Base-by-base conservation (phyloP, 1,139 yeast species). In the Saccharomyces pastorianus region DNA sequence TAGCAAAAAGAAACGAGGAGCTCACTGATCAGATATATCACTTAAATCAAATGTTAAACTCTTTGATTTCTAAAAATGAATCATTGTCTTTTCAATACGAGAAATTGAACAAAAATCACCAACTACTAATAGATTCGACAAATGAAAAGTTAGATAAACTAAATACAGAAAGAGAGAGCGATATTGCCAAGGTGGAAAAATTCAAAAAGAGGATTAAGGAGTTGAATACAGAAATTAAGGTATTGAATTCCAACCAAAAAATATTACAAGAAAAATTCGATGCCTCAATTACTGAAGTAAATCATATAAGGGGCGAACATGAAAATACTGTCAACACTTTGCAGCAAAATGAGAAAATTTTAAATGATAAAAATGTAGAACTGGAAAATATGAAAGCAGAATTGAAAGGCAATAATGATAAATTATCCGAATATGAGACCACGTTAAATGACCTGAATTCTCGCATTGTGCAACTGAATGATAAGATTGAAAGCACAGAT, bases 61-160 rank as follows among this genome's bases (percentile, higher is more conserved):
- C 48, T 42, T 52, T 57, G 59, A 67, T 68, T 8, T 67, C 68
- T 25, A 88, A 84, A 61, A 71, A 80, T 31, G 74, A 73, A 20
- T 64, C 71, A 34, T 4, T 23, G 23, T 27, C 9, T 25, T n/a
- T 13, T 17, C 51, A 51, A 47, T 46, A 48, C 9, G 42, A 47
- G 34, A 47, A 47, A 8, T 34, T 28, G 7, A 17, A 31, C 3
- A 28, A 25, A 13, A 29, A 27, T n/a, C 32, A 50, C 9, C 28
- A 41, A 38, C 27, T 32, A 14, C 7, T 25, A 8, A 32, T 23
- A 23, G 46, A 48, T 17, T 23, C 46, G 85, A 54, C 79, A 76
- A 27, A 29, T 32, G 17, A 51, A 55, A 48, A 47, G 14, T 6
- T 52, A 17, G 59, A 54, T 11, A 46, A 46, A 8, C 38, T 53